Evolutionary conservation across 176 grass and related monocot species (phyloP), one percentile per base, ranked within the genome.

Genomic region (Guadua angustifolia): DNA sequence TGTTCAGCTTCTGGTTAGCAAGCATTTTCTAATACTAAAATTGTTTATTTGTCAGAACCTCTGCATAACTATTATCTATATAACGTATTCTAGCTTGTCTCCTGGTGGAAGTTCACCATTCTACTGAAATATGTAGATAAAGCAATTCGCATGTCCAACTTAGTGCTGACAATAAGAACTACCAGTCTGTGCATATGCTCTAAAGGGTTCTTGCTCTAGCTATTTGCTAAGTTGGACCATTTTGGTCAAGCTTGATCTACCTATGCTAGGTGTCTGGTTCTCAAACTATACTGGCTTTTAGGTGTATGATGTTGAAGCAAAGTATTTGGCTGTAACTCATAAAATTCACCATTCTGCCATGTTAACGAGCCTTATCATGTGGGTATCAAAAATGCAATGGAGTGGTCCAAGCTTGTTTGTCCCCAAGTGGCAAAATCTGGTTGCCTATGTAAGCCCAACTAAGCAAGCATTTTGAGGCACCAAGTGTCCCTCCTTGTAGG

Each of bases 111-210:
- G 33, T 26, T 53, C 38, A 58, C 21, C 26, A 47, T 81, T 75
- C 5, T 87, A 24, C 70, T 67, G 60, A 39, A 59, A 44, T 73
- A 80, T 66, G 17, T 53, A 74, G 61, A 29, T 52, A 45, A 38
- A 60, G 43, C 45, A 43, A 13, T 22, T 9, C 6, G 9, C 6
- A 73, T 33, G 46, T 84, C 63, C 65, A 58, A 57, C 73, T 9
- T 62, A 72, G 52, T 82, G 53, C 73, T 33, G 73, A 57, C 32
- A n/a, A 61, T 51, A 52, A 52, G 65, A 79, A 63, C 9, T 79
- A 25, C 7, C 29, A 29, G 33, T 62, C 5, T 71, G 56, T 61
- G 29, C 21, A 0, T 62, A 26, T 66, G 29, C 32, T 53, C 32
- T 42, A 32, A 66, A 25, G 50, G 43, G 42, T 83, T 38, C 3